Evolutionary conservation across 129 eudicot genomes (phyloP), one percentile per base, ranked within the genome.

Genomic region (Flaveria linearis): DNA sequence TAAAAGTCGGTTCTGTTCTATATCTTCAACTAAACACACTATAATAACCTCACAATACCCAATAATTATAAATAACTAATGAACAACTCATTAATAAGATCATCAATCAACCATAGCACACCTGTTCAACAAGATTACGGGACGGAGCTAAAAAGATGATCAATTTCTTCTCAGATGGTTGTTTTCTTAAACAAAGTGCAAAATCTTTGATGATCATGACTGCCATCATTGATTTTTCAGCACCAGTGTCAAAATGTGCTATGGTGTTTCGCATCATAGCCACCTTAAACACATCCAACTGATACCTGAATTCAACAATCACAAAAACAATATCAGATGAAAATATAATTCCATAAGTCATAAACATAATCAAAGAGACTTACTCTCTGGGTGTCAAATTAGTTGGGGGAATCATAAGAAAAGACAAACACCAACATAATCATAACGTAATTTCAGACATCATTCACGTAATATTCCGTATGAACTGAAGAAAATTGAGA

Each of bases 71-170:
- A 1, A 1, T 15, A 55, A 55, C 28, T 6, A 53, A 52, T 33
- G 6, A 52, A 36, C 76, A 15, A 39, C 9, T 70, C 41, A 22
- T 5, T 30, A 26, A 28, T 9, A 30, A 55, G 22, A 50, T 22
- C 0, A 36, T 36, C 41, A 36, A 36, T 36, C 7, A 72, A 58
- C 10, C 43, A 53, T 33, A 55, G 25, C 23, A 36, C 79, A 75
- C 93, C 91, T 90, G 90, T 30, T 80, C 86, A 25, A 90, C 93
- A 82, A 90, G 89, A 51, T 73, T 81, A 33, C 86, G 93, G 47
- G 96, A 87, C 23, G 98, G 98, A 33, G 92, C 96, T 82, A 92
- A 85, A 80, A 90, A 88, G 26, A 85, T 10, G 15, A 92, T 86
- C 69, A 85, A 47, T 79, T 82, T 85, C 77, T 85, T 86, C 10